These are phyloP conservation scores for Collybia nuda DNA, from an alignment of 768 basidiomycete species.

Conservation along the genomic window DNA sequence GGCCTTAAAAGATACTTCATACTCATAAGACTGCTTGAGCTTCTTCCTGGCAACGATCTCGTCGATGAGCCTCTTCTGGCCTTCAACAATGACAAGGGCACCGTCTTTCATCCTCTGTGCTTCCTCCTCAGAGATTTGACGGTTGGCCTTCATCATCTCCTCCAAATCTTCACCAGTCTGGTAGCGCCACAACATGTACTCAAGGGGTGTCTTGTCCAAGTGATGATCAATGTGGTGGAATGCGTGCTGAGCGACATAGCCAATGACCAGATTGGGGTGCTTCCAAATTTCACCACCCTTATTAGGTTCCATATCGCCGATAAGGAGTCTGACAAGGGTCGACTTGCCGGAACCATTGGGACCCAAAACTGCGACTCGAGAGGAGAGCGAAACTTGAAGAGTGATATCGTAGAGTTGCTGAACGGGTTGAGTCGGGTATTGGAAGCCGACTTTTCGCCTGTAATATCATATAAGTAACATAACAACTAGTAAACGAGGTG, in stretches of 20 bases:
- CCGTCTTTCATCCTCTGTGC: constrained; percentile 97
- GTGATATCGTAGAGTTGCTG: constrained; percentile 95
- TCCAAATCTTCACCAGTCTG: constrained; percentile 99
- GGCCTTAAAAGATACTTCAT: constrained; percentile 94
- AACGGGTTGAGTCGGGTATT: constrained; percentile 82
- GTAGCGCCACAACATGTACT: constrained; percentile 99
- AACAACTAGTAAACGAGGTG: too few relatives aligned
- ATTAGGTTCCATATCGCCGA: constrained; percentile 96
- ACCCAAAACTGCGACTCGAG: constrained; percentile 97
- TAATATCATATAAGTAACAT: background rate
- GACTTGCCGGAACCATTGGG: constrained; percentile 99
- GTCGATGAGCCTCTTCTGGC: constrained; percentile 93
- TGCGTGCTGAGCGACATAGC: constrained; percentile 98
- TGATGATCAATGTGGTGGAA: constrained; percentile 99
- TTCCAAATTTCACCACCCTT: constrained; percentile 98
- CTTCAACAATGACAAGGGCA: constrained; percentile 80
- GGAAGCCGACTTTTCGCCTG: constrained; percentile 91
- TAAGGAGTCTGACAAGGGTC: constrained; percentile 94
- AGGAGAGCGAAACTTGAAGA: constrained; percentile 95
- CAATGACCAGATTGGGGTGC: constrained; percentile 99
- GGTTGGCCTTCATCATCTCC: constrained; percentile 91
- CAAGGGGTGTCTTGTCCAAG: constrained; percentile 97
- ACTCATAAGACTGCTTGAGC: constrained; percentile 99
- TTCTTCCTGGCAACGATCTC: constrained; percentile 93
- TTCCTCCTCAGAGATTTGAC: constrained; percentile 87